Evolutionary conservation across 1,284 basidiomycete genomes (phyloP), one percentile per base, ranked within the genome.

Genomic region (Ustilago bromivora): DNA sequence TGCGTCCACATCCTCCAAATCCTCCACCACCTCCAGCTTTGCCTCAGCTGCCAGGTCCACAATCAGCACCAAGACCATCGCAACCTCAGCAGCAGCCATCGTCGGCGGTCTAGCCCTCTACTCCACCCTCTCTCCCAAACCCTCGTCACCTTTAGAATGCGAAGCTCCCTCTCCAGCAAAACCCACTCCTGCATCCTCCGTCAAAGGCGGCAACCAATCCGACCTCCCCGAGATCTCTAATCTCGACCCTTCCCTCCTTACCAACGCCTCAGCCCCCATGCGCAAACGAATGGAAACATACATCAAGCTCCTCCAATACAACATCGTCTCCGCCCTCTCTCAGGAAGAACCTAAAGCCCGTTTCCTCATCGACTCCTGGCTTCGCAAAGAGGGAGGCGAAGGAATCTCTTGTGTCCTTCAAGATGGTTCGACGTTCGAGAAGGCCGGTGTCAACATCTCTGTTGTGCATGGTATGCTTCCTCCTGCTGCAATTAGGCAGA

Each of bases 391-490:
- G 76, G 95, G 96, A 4, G 96, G 96, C 1, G 90, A 90, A 64
- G 96, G 96, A 15, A 90, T 91, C 66, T 96, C 94, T 1, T 96
- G 94, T 86, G 93, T 97, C 15, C 92, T 98, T 81, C 90, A 93
- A 15, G 88, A 90, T 46, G 91, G 92, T 1, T 83, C 85, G 40
- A 89, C 94, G 19, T 92, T 99, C 80, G 96, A 99, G 86, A 99
- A 99, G 87, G 96, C 93, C 2, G 97, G 97, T 2, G 95, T 98
- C 64, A 98, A 98, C 88, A 93, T 98, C 81, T 94, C 93, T 34
- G 89, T 98, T 83, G 94, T 98, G 0, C 92, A 98, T 84, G 96
- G 96, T 41, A 89, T 88, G 38, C 91, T 99, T 1, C 94, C 95
- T 1, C 94, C 94, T 0, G 88, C 92, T 19, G 96, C 95, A 2